Percentiles rank a stretch among this genome's conserved stretches.
Conservation (phyloP, 2,329 filamentous ascomycete genomes). For the Hymenoscyphus repandus region DNA sequence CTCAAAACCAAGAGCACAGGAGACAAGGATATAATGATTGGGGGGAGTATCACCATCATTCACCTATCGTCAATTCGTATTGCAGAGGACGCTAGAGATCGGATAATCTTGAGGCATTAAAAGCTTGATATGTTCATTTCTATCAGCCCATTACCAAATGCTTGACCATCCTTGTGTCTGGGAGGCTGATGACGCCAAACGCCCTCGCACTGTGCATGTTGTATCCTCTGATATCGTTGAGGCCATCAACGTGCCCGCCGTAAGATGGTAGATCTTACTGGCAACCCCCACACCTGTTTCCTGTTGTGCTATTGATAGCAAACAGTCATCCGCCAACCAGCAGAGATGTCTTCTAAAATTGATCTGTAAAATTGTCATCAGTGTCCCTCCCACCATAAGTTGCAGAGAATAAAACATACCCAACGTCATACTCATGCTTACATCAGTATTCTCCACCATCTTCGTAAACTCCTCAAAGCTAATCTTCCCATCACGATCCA, state of each 20-base stretch:
- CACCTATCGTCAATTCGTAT: too few species aligned
- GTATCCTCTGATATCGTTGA: not conserved
- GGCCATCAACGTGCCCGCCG: not conserved
- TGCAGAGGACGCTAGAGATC: too few species aligned
- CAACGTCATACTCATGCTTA: conserved; percentile 70
- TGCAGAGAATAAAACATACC: conserved; percentile 41
- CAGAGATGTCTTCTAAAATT: not conserved
- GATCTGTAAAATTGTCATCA: not conserved
- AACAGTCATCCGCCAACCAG: too few species aligned
- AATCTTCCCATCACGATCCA: conserved; percentile 94
- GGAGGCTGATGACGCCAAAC: not conserved
- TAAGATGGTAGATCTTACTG: not conserved
- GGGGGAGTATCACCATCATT: too few species aligned
- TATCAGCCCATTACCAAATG: not conserved
- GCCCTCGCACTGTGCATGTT: not conserved
- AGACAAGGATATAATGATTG: too few species aligned
- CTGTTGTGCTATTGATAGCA: not conserved
- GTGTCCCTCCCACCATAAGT: not conserved
- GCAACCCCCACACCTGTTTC: not conserved
- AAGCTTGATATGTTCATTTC: not conserved
- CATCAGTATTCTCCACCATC: conserved; percentile 94
- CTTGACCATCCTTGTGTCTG: not conserved
- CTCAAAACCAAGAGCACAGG: too few species aligned
- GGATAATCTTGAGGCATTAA: not conserved
- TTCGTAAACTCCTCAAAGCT: conserved; percentile 98